A percentile compares a stretch with the other conserved stretches of the same genome.
These are phyloP conservation scores for Tuber umbilicatum DNA, from an alignment of 495 filamentous ascomycete species.

Conservation along the genomic window DNA sequence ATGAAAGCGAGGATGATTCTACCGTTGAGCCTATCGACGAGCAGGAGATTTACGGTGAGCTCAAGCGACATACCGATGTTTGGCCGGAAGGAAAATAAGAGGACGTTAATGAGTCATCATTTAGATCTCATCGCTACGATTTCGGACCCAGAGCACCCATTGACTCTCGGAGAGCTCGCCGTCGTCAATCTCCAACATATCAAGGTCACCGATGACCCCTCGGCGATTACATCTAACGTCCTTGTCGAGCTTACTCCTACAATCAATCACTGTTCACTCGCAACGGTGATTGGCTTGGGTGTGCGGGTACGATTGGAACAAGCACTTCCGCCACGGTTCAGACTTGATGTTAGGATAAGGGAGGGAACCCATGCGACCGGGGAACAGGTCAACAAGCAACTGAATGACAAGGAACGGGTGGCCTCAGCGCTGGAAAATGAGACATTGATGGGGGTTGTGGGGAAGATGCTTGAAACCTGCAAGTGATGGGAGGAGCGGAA, in stretches of 20 bases:
- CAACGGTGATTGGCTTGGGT: constrained; percentile 91
- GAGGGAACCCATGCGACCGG: constrained; percentile 91
- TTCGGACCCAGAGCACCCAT: constrained; percentile 90
- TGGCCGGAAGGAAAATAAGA: background rate
- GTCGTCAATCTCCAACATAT: constrained; percentile 94
- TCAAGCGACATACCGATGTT: background rate
- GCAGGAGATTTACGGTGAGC: constrained; percentile 88
- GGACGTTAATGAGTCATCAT: constrained; percentile 4
- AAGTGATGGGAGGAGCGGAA: constrained; percentile 16
- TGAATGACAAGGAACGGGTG: constrained; percentile 93
- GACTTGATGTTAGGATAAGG: constrained; percentile 88
- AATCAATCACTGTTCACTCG: constrained; percentile 91
- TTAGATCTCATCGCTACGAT: constrained; percentile 88
- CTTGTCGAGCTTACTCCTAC: constrained; percentile 84
- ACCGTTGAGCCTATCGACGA: constrained; percentile 79
- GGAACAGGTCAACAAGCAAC: constrained; percentile 90
- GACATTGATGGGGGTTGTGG: constrained; percentile 75
- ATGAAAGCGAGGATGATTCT: constrained; percentile 55
- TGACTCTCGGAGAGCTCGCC: constrained; percentile 83
- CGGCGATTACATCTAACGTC: constrained; percentile 50
- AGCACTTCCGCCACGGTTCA: constrained; percentile 82
- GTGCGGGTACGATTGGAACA: constrained; percentile 87
- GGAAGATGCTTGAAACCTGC: constrained; percentile 89
- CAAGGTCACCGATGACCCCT: constrained; percentile 56
- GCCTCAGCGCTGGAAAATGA: constrained; percentile 92